Percentiles rank a stretch among this genome's conserved stretches.
Conservation (phyloP, 2,329 filamentous ascomycete species). For the Neonectria faginata region DNA sequence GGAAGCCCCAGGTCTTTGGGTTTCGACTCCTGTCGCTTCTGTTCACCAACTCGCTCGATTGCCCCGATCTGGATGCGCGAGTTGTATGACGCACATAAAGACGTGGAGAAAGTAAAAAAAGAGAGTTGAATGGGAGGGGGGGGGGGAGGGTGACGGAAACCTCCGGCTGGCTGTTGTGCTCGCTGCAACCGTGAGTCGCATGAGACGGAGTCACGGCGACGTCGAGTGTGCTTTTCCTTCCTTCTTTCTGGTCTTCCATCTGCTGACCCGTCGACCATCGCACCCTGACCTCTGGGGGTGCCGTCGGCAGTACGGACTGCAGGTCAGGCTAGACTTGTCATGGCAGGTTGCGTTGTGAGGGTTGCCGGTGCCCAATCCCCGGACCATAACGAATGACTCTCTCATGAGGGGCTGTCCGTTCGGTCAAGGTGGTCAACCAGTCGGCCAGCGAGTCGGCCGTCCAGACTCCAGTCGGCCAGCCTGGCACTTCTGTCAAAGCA, state of each 20-base stretch:
- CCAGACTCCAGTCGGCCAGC: too few relatives aligned
- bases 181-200: constrained; percentile 14
- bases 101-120: constrained; percentile 6
- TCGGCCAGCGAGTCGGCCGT: too few relatives aligned
- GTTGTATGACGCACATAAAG: constrained; percentile 20
- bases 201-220: background rate
- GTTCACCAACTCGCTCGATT: constrained; percentile 21
- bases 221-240: background rate
- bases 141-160: constrained; percentile 6
- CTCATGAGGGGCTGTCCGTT: background rate
- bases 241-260: background rate
- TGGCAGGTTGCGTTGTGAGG: constrained; percentile 1
- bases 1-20: constrained; percentile 8
- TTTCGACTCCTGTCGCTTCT: constrained; percentile 14
- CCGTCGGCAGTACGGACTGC: constrained; percentile 6
- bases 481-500: too few relatives aligned
- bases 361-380: constrained; percentile 1
- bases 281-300: background rate
- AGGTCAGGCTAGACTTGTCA: constrained; percentile 8
- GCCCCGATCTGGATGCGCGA: constrained; percentile 21
- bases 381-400: constrained; percentile 4
- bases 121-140: constrained; percentile 7
- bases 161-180: constrained; percentile 10
- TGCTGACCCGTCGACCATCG: constrained; percentile 1
- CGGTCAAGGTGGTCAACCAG: background rate